Evolutionary conservation across 345 rosid species (phyloP).

Genomic region (Viola odorata): DNA sequence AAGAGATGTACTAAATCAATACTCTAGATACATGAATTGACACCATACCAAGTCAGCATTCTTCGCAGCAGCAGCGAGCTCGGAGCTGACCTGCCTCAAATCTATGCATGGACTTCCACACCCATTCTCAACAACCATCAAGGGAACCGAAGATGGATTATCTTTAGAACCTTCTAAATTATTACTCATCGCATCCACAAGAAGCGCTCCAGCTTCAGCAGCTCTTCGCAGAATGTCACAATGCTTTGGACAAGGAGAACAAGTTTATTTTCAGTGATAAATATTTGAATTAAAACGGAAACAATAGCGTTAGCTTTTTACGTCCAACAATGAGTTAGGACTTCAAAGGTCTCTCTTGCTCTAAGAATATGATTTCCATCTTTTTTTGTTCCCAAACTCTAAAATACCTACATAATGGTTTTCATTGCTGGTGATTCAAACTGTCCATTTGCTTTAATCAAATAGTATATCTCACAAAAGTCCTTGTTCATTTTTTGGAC

Average conservation of each 20-base stretch:
- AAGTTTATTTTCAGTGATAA: conserved; percentile 10
- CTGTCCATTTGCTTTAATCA: no score
- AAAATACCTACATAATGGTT: no score
- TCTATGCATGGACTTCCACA: conserved; percentile 99
- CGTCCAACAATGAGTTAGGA: not conserved
- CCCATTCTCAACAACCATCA: conserved; percentile 99
- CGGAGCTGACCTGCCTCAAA: conserved; percentile 97
- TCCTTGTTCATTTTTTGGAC: no score
- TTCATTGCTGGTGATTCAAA: no score
- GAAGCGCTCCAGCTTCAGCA: conserved; percentile 89
- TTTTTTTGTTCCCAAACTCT: not conserved
- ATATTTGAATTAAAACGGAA: not conserved
- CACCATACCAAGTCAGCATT: conserved; percentile 84
- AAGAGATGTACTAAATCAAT: no score
- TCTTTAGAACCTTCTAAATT: conserved; percentile 56
- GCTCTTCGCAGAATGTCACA: conserved; percentile 95
- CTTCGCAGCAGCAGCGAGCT: conserved; percentile 92
- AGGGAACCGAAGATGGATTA: conserved; percentile 59
- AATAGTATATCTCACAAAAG: no score
- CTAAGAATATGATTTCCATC: not conserved
- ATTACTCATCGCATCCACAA: conserved; percentile 87
- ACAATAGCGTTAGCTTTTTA: not conserved
- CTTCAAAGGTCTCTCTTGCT: not conserved
- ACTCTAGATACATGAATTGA: conserved; percentile 7
- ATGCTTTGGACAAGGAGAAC: conserved; percentile 47